Percentiles rank a stretch among this genome's conserved stretches.
Conservation (phyloP, 2,329 filamentous ascomycete genomes). For the Trichoderma sp. region DNA sequence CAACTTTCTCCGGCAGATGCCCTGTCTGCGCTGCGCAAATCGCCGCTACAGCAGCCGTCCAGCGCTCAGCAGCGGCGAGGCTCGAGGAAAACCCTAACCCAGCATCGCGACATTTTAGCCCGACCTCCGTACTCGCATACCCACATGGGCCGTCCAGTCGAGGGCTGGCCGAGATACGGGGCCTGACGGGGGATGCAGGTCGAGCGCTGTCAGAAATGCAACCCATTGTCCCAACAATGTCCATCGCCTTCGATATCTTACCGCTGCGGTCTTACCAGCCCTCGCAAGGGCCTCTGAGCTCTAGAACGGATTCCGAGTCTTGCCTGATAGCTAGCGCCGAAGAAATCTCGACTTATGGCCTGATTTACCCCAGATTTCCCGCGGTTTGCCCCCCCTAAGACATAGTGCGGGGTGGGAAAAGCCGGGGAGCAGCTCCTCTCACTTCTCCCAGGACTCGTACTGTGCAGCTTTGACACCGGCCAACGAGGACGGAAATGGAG, state of each 20-base stretch:
- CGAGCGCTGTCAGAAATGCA: conserved; percentile 3
- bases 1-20: neutral
- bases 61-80: neutral
- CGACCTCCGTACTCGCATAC: conserved; percentile 5
- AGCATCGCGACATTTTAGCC: conserved; percentile 16
- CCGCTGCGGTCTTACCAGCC: neutral
- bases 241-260: neutral
- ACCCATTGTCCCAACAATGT: neutral
- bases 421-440: conserved; percentile 13
- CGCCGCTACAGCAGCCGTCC: neutral
- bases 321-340: conserved; percentile 6
- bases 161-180: neutral
- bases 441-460: neutral
- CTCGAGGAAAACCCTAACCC: conserved; percentile 1
- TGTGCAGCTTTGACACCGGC: neutral
- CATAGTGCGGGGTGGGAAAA: conserved; percentile 16
- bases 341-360: conserved; percentile 11
- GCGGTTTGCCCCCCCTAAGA: conserved; percentile 4
- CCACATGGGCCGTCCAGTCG: neutral
- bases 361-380: conserved; percentile 19
- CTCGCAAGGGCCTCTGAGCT: conserved; percentile 1
- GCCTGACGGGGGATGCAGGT: neutral
- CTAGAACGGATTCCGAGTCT: conserved; percentile 11
- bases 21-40: neutral
- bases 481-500: neutral